A percentile compares a stretch with the other conserved stretches of the same genome.
Evolutionary conservation across 345 rosid genomes (phyloP).

Genomic region (Luvunga scandens): DNA sequence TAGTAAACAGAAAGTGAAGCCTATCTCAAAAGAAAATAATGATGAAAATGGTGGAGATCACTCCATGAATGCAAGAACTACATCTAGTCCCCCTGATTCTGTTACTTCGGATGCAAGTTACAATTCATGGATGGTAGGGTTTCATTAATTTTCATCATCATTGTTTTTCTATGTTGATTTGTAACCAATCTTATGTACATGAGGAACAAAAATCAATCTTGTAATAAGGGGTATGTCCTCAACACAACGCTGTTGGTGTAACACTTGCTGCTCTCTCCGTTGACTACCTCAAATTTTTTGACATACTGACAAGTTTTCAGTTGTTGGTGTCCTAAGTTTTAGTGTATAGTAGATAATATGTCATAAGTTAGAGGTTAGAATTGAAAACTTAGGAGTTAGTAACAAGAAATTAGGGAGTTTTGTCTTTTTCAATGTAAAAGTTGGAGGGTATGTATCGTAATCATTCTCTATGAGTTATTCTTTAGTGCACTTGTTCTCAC

Average conservation of each 20-base stretch:
- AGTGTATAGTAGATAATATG: too few species aligned
- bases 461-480: too few species aligned
- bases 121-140: conserved; percentile 42
- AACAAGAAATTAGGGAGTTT: too few species aligned
- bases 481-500: too few species aligned
- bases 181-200: too few species aligned
- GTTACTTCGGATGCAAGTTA: conserved; percentile 19
- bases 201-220: not conserved
- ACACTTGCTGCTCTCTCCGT: too few species aligned
- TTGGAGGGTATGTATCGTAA: too few species aligned
- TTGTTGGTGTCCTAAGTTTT: too few species aligned
- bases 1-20: conserved; percentile 22
- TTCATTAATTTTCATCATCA: not conserved
- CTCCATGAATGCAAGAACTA: not conserved
- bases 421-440: too few species aligned
- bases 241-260: not conserved
- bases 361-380: not conserved
- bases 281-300: not conserved
- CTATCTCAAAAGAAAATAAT: not conserved
- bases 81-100: conserved; percentile 9
- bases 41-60: not conserved
- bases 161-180: not conserved
- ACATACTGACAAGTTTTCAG: too few species aligned
- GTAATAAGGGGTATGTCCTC: too few species aligned
- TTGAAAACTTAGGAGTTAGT: too few species aligned